phyloP scores from a whole-genome alignment of 2,329 filamentous ascomycete genomes.

The Ophioceras dolichostomum region DNA sequence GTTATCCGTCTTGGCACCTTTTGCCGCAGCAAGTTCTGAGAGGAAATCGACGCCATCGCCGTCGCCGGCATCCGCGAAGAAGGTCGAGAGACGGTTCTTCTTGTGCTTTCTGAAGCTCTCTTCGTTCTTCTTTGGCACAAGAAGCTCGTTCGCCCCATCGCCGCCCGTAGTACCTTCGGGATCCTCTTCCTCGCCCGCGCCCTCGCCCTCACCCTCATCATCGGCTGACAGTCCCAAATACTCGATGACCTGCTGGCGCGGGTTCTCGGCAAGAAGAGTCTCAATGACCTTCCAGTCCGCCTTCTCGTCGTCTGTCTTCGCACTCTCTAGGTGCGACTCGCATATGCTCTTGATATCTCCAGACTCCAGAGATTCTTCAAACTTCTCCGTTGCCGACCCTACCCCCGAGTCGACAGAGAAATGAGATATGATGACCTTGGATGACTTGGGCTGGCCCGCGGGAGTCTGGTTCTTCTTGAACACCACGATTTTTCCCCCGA shows the following conservation, averaged over 20 bases:
- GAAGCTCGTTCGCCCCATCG: slow-evolving; percentile 12
- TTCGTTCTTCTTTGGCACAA: too few species aligned
- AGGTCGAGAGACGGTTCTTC: slow-evolving; percentile 59
- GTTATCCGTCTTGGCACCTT: slow-evolving; percentile 85
- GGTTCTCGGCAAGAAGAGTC: slow-evolving; percentile 72
- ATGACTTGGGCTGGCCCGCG: slow-evolving; percentile 52
- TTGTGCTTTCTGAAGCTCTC: slow-evolving; percentile 35
- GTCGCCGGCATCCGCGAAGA: slow-evolving; percentile 65
- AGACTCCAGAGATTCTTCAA: slow-evolving; percentile 68
- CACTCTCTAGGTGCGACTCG: slow-evolving; percentile 60
- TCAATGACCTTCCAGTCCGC: slow-evolving; percentile 93
- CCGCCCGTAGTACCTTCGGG: slow-evolving; percentile 11
- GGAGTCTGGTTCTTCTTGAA: slow-evolving; percentile 49
- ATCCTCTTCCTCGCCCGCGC: slow-evolving; percentile 15
- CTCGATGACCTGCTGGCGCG: slow-evolving; percentile 75
- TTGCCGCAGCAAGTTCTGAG: slow-evolving; percentile 71
- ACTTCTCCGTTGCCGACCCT: slow-evolving; percentile 71
- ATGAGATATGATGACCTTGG: slow-evolving; percentile 72
- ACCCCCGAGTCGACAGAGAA: slow-evolving; percentile 82
- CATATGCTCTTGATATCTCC: slow-evolving; percentile 73
- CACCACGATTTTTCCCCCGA: slow-evolving; percentile 81
- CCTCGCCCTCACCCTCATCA: slow-evolving; percentile 24
- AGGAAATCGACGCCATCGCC: slow-evolving; percentile 83
- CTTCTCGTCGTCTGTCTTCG: slow-evolving; percentile 81
- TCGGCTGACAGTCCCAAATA: slow-evolving; percentile 75